These are phyloP conservation scores for Melocanna baccifera DNA, from an alignment of 176 grass and related monocot genomes.

Conservation along the genomic window DNA sequence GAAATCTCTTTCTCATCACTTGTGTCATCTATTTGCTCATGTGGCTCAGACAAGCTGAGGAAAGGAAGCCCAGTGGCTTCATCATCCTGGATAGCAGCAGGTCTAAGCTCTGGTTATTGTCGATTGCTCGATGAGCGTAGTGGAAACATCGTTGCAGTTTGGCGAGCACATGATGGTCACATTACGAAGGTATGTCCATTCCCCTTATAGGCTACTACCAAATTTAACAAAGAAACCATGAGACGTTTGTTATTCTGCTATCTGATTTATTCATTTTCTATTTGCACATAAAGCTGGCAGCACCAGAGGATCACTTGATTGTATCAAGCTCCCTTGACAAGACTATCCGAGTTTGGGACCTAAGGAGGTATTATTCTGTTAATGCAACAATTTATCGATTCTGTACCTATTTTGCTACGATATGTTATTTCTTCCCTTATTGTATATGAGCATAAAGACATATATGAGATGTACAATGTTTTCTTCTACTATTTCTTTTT, in stretches of 20 bases:
- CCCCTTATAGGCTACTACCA: not conserved
- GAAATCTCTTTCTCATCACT: constrained; percentile 91
- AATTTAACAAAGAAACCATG: constrained; percentile 19
- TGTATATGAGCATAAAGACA: not conserved
- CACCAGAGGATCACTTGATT: constrained; percentile 83
- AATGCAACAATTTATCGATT: not conserved
- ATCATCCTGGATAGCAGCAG: constrained; percentile 71
- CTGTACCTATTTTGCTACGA: constrained; percentile 5
- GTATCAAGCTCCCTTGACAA: constrained; percentile 92
- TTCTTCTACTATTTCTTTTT: not conserved
- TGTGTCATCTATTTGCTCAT: constrained; percentile 89
- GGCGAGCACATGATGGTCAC: constrained; percentile 92
- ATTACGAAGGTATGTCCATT: constrained; percentile 72
- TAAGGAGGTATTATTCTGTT: constrained; percentile 68
- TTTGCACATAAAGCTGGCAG: constrained; percentile 58
- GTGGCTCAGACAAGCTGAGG: constrained; percentile 59
- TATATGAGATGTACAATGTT: not conserved
- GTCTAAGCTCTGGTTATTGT: constrained; percentile 89
- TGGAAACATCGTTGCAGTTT: constrained; percentile 73
- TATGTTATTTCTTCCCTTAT: not conserved
- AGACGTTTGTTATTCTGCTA: constrained; percentile 17
- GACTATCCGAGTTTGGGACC: constrained; percentile 90
- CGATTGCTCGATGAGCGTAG: constrained; percentile 74
- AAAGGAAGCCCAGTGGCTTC: constrained; percentile 41
- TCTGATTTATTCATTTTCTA: constrained; percentile 21